phyloP scores from a whole-genome alignment of 2,329 filamentous ascomycete species.

The Westerdykella ornata region DNA sequence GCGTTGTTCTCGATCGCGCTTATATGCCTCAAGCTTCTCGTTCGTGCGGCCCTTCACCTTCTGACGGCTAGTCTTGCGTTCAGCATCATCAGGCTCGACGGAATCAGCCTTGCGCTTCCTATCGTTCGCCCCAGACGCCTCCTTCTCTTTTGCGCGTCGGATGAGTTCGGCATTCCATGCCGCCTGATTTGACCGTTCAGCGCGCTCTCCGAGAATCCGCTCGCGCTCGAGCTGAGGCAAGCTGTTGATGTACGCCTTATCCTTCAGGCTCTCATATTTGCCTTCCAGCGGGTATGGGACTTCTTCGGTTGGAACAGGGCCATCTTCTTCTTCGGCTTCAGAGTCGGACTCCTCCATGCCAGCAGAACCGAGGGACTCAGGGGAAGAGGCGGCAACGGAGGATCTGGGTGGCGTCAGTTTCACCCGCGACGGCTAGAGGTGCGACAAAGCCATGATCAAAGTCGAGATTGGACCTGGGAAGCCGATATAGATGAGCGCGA shows the following conservation, averaged over 20 bases:
- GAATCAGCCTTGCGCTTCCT: slow-evolving; percentile 69
- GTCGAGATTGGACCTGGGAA: background rate
- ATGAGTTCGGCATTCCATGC: slow-evolving; percentile 77
- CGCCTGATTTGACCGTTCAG: slow-evolving; percentile 72
- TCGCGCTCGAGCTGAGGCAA: slow-evolving; percentile 90
- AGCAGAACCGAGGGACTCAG: slow-evolving; percentile 68
- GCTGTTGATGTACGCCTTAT: slow-evolving; percentile 61
- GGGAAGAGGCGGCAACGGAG: slow-evolving; percentile 57
- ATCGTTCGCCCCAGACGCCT: slow-evolving; percentile 52
- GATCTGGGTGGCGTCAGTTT: slow-evolving; percentile 50
- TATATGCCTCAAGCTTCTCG: slow-evolving; percentile 68
- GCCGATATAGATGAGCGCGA: slow-evolving; percentile 1
- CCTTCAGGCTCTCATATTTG: slow-evolving; percentile 57
- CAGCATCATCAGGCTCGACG: slow-evolving; percentile 70
- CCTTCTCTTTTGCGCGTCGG: slow-evolving; percentile 63
- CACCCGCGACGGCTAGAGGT: slow-evolving; percentile 2
- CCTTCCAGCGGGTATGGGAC: slow-evolving; percentile 79
- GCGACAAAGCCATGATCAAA: slow-evolving; percentile 5
- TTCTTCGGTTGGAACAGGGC: slow-evolving; percentile 44
- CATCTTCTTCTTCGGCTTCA: slow-evolving; percentile 40
- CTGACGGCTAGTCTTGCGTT: slow-evolving; percentile 57
- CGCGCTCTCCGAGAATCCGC: slow-evolving; percentile 79
- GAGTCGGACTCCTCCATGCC: slow-evolving; percentile 78
- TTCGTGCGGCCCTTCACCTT: slow-evolving; percentile 53
- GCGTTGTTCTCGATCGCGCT: slow-evolving; percentile 54